Base-by-base conservation (phyloP, 1,284 basidiomycete genomes). In the Malassezia obtusa region DNA sequence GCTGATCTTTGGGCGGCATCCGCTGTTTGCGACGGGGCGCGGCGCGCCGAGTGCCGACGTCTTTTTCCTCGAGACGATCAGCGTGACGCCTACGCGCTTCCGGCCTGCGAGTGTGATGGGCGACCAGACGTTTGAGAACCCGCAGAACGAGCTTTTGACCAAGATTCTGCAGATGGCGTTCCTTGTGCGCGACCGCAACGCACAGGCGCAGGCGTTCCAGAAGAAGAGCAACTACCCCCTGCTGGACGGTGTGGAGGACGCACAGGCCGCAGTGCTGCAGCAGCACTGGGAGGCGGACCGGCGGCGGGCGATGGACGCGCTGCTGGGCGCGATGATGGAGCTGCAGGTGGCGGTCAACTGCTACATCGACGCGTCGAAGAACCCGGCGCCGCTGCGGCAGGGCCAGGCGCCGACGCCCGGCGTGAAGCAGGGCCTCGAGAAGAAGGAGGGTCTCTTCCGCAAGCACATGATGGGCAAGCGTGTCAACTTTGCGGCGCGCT, bases 401-500 rank as follows among this genome's bases (percentile, higher is more conserved):
- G 92, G 92, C 17, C 90, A 89, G 70, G 78, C 89, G n/a, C 90
- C 91, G 21, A 89, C 91, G 19, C 80, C 84, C 37, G 94, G 94
- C 69, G 84, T 99, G 64, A 99, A 98, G 79, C 94, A 99, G 75
- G 82, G 85, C 12, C 77, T 99, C 62, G 94, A 99, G 77, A 98
- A 98, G 81, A 99, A 99, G 77, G 94, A 98, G 67, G 94, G 94
- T 52, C 76, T 99, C 46, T 99, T 99, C 81, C 81, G 94, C 59
- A 95, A 92, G 77, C 84, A 99, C 75, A 98, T 99, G 94, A 99
- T 99, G 94, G 94, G 94, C 36, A 99, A 99, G 80, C 90, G 94
- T 75, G 94, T 99, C 68, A 98, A 99, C 76, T 95, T 94, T 75
- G 90, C 94, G 37, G 94, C 94, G 30, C 89, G 94, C 63, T 98